Conservation (phyloP, 345 rosid species). For the Euphorbia peplus region DNA sequence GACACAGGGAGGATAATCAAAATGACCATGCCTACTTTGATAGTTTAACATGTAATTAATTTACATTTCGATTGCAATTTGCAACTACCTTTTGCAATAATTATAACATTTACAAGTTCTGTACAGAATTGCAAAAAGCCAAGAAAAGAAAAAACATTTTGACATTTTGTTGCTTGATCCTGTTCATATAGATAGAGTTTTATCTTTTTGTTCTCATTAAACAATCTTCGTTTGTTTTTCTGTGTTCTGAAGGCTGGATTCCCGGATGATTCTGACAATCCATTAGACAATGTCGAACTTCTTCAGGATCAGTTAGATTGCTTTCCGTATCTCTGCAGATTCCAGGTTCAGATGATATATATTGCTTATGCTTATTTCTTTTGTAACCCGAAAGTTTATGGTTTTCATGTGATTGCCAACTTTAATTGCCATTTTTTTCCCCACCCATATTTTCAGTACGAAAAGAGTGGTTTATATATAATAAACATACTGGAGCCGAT, state of each 20-base stretch:
- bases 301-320: conserved; percentile 98
- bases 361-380: not conserved
- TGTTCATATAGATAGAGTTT: not conserved
- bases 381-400: conserved; percentile 1
- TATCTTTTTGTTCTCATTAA: not conserved
- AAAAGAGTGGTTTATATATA: conserved; percentile 78
- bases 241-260: conserved; percentile 62
- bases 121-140: not conserved
- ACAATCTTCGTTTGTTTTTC: not conserved
- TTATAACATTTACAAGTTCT: not conserved
- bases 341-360: conserved; percentile 59
- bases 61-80: not conserved
- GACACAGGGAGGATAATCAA: not conserved
- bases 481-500: conserved; percentile 89
- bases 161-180: not conserved
- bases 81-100: not conserved
- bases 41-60: not conserved
- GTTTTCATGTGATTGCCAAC: conserved; percentile 2
- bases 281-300: conserved; percentile 93
- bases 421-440: conserved; percentile 10
- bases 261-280: conserved; percentile 81
- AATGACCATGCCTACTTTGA: not conserved
- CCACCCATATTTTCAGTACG: conserved; percentile 53
- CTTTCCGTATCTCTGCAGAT: conserved; percentile 96
- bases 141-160: too few species aligned